Evolutionary conservation across 305 asterid species (phyloP).

Genomic region (Fraxinus albicans): DNA sequence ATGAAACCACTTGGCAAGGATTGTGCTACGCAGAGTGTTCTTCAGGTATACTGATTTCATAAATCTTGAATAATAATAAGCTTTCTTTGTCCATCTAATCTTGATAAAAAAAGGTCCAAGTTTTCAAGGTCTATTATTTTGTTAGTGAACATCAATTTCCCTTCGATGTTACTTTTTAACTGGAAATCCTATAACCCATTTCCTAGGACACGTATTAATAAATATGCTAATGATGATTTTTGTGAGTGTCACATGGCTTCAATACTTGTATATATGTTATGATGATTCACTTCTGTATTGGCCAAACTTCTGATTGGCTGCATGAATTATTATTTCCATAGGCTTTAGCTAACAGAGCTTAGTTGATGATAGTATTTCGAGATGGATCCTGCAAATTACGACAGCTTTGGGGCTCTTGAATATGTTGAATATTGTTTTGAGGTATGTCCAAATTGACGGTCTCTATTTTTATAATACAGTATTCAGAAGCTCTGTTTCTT

Average conservation of each 20-base stretch:
- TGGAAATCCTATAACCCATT: neutral
- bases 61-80: neutral
- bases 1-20: slow-evolving; percentile 96
- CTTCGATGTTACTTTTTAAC: neutral
- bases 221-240: slow-evolving; percentile 1
- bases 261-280: neutral
- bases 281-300: neutral
- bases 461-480: slow-evolving; percentile 24
- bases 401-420: slow-evolving; percentile 66
- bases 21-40: slow-evolving; percentile 96
- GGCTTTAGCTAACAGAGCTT: slow-evolving; percentile 17
- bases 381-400: slow-evolving; percentile 78
- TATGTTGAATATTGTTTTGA: slow-evolving; percentile 87
- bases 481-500: neutral
- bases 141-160: neutral
- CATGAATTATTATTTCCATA: neutral
- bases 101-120: neutral
- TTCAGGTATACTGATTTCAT: slow-evolving; percentile 58
- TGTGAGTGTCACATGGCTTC: neutral
- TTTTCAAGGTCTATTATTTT: neutral
- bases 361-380: slow-evolving; percentile 71
- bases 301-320: neutral
- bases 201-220: neutral
- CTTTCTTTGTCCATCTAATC: neutral
- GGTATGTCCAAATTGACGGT: slow-evolving; percentile 40